These are phyloP conservation scores for Trichosporon coremiiforme DNA, from an alignment of 1,284 basidiomycete genomes.

Conservation along the genomic window DNA sequence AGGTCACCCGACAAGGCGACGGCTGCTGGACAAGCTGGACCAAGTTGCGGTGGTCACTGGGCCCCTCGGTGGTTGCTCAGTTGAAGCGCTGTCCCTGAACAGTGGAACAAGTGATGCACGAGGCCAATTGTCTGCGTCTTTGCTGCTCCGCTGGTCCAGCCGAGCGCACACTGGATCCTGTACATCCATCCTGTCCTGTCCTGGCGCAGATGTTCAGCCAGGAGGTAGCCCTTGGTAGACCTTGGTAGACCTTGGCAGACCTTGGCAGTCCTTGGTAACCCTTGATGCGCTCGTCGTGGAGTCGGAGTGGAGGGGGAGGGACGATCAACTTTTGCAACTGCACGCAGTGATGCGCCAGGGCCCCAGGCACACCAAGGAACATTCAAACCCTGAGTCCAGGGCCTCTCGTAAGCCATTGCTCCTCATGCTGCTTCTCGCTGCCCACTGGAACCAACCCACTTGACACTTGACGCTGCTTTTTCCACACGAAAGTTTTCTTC, in stretches of 20 bases:
- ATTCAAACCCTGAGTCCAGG: not conserved
- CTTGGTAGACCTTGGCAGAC: too few relatives aligned
- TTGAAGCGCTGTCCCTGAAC: not conserved
- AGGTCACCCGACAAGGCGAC: conserved; percentile 4
- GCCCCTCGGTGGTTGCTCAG: too few relatives aligned
- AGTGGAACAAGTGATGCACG: conserved; percentile 1
- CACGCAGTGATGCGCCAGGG: not conserved
- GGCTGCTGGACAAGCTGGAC: too few relatives aligned
- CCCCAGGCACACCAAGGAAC: not conserved
- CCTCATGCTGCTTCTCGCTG: not conserved
- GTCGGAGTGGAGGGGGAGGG: not conserved
- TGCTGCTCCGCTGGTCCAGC: not conserved
- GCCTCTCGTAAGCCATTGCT: not conserved
- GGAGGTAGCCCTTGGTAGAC: not conserved
- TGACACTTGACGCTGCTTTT: not conserved
- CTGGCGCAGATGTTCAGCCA: not conserved
- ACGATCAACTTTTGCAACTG: conserved; percentile 1
- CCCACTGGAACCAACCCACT: conserved; percentile 1
- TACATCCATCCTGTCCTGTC: too few relatives aligned
- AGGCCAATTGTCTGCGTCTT: not conserved
- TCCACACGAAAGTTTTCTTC: not conserved
- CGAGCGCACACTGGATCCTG: too few relatives aligned
- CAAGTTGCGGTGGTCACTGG: too few relatives aligned
- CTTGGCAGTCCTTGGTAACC: too few relatives aligned
- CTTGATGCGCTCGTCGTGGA: not conserved